Percentiles rank a stretch among this genome's conserved stretches.
phyloP scores from a whole-genome alignment of 495 filamentous ascomycete species.

The Clohesyomyces aquaticus region DNA sequence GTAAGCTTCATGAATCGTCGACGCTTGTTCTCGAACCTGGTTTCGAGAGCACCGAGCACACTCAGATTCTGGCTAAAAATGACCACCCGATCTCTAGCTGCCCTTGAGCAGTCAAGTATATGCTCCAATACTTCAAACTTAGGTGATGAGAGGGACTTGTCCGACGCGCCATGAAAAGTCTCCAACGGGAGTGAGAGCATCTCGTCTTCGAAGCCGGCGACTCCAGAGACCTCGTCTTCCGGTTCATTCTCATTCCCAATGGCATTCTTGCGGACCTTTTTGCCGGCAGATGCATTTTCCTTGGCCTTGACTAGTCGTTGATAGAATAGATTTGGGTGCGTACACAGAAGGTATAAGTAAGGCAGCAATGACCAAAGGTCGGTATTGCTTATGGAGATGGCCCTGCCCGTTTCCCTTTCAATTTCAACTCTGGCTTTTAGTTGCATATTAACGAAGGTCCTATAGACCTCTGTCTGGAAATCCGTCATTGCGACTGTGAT shows the following conservation, averaged over 20 bases:
- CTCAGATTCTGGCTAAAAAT: conserved; percentile 76
- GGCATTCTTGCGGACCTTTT: too few species aligned
- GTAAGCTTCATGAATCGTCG: conserved; percentile 62
- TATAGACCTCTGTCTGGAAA: conserved; percentile 60
- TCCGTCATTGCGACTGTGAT: background rate
- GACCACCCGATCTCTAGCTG: conserved; percentile 70
- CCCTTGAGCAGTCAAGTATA: conserved; percentile 67
- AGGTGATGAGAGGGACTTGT: conserved; percentile 53
- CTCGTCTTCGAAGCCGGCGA: background rate
- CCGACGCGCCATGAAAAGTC: background rate
- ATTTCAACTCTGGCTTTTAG: conserved; percentile 36
- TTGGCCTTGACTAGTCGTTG: background rate
- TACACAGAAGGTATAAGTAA: background rate
- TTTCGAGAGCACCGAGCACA: conserved; percentile 70
- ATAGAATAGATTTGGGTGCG: background rate
- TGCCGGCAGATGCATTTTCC: too few species aligned
- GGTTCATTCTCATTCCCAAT: too few species aligned
- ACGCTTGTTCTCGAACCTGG: conserved; percentile 49
- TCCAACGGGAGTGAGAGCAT: background rate
- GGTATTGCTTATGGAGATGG: conserved; percentile 11
- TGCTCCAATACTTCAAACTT: conserved; percentile 66
- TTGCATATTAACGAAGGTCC: conserved; percentile 56
- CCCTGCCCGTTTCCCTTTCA: conserved; percentile 35
- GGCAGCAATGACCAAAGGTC: conserved; percentile 21
- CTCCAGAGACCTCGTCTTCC: too few species aligned